phyloP scores from a whole-genome alignment of 495 filamentous ascomycete species.

The Thermothielavioides terrestris region DNA sequence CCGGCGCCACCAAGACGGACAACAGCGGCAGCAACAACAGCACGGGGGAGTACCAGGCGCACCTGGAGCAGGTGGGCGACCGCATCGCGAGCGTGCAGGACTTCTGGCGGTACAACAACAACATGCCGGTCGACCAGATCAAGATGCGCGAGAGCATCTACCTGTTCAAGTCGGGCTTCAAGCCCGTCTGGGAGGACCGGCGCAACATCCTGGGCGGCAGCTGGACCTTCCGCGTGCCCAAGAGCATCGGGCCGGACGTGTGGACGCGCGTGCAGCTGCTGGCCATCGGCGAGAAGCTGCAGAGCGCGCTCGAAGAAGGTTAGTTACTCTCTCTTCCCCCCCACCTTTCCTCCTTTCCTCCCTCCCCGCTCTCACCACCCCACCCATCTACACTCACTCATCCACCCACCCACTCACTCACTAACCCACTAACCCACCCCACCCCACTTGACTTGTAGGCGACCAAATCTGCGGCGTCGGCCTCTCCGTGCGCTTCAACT shows the following conservation, averaged over 20 bases:
- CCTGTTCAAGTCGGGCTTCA: slow-evolving; percentile 78
- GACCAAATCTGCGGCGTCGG: slow-evolving; percentile 75
- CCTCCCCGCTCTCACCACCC: too few relatives aligned
- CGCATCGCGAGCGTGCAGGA: slow-evolving; percentile 67
- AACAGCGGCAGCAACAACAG: slow-evolving; percentile 6
- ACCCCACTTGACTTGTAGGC: slow-evolving; percentile 31
- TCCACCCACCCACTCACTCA: not conserved
- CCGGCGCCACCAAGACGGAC: too few relatives aligned
- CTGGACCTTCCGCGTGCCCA: slow-evolving; percentile 82
- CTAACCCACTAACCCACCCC: not conserved
- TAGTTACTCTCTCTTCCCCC: slow-evolving; percentile 17
- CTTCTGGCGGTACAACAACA: slow-evolving; percentile 88
- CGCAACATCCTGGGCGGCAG: slow-evolving; percentile 72
- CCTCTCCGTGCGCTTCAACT: slow-evolving; percentile 65
- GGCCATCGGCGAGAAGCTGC: slow-evolving; percentile 76
- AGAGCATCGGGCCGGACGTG: slow-evolving; percentile 60
- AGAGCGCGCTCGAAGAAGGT: slow-evolving; percentile 65
- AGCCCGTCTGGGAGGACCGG: slow-evolving; percentile 85
- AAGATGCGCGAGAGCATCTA: slow-evolving; percentile 75
- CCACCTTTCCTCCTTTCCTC: not conserved
- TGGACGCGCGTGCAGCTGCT: slow-evolving; percentile 73
- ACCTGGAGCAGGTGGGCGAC: slow-evolving; percentile 57
- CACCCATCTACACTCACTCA: too few relatives aligned
- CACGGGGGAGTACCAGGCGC: slow-evolving; percentile 48
- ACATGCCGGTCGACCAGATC: slow-evolving; percentile 68